Percentiles rank a stretch among this genome's conserved stretches.
Conservation (phyloP, 352 stramenopile genomes). For the Globisporangium parvum region DNA sequence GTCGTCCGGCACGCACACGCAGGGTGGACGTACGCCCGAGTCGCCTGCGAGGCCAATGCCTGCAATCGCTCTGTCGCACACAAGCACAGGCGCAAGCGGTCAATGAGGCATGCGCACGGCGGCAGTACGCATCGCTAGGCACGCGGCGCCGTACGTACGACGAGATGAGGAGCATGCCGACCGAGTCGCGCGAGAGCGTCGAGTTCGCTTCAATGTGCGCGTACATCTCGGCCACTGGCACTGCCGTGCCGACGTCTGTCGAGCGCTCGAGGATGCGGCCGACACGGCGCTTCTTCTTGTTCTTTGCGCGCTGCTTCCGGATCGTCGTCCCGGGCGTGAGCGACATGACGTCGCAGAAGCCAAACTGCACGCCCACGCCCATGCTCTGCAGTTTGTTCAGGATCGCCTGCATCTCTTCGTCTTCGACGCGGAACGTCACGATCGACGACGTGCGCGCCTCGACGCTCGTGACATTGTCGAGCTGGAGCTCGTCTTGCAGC, state of each 20-base stretch:
- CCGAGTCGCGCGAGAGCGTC: slow-evolving; percentile 73
- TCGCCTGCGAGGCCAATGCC: slow-evolving; percentile 77
- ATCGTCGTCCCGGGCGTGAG: slow-evolving; percentile 80
- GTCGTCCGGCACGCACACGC: too few species aligned
- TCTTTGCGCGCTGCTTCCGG: slow-evolving; percentile 34
- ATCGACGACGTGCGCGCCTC: slow-evolving; percentile 83
- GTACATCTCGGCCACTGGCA: slow-evolving; percentile 86
- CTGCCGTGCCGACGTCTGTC: slow-evolving; percentile 72
- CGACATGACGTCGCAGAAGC: slow-evolving; percentile 87
- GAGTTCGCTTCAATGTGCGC: slow-evolving; percentile 79
- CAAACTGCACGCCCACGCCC: slow-evolving; percentile 80
- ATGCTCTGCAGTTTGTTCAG: slow-evolving; percentile 77
- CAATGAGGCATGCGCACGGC: neutral
- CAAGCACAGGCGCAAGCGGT: neutral
- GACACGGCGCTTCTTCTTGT: slow-evolving; percentile 57
- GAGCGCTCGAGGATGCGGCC: slow-evolving; percentile 69
- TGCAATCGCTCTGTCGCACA: slow-evolving; percentile 49
- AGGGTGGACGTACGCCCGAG: slow-evolving; percentile 36
- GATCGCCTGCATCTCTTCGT: slow-evolving; percentile 80
- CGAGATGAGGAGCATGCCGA: slow-evolving; percentile 83
- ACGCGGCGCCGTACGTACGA: too few species aligned
- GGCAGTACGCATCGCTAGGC: neutral
- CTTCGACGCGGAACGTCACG: slow-evolving; percentile 81
- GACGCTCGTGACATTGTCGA: slow-evolving; percentile 81
- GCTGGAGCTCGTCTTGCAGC: slow-evolving; percentile 77